Percentiles rank a stretch among this genome's conserved stretches.
Evolutionary conservation across 176 grass and related monocot genomes (phyloP).

Genomic region (Zizania latifolia): DNA sequence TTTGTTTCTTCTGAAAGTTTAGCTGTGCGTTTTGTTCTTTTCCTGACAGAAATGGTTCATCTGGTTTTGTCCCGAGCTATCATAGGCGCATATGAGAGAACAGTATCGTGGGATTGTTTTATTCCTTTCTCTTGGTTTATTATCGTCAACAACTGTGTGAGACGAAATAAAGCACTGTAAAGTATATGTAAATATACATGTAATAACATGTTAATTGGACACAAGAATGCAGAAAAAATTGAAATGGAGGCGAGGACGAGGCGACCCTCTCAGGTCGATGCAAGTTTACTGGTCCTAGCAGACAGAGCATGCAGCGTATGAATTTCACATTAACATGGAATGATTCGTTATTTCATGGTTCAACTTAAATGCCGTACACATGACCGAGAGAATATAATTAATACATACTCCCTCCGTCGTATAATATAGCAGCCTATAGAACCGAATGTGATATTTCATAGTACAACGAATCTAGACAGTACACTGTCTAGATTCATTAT

Average conservation of each 20-base stretch:
- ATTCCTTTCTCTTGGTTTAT: constrained; percentile 25
- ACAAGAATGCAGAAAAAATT: neutral
- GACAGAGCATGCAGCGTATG: no score
- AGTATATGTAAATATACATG: neutral
- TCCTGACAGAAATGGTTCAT: constrained; percentile 22
- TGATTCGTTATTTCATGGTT: constrained; percentile 31
- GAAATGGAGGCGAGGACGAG: no score
- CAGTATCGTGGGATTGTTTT: constrained; percentile 13
- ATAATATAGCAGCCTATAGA: no score
- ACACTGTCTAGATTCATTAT: no score
- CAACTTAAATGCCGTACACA: neutral
- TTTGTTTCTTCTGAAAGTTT: constrained; percentile 29
- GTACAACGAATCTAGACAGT: no score
- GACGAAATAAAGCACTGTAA: neutral
- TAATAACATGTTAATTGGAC: neutral
- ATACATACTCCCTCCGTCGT: no score
- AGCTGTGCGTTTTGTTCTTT: constrained; percentile 32
- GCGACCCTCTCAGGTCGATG: no score
- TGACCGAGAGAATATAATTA: no score
- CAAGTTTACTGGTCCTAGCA: no score
- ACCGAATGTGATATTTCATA: no score
- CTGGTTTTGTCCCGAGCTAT: constrained; percentile 24
- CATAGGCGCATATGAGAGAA: constrained; percentile 19
- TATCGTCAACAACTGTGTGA: neutral
- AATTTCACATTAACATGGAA: neutral